Evolutionary conservation across 768 basidiomycete genomes (phyloP).

Genomic region (Pholiota conissans): DNA sequence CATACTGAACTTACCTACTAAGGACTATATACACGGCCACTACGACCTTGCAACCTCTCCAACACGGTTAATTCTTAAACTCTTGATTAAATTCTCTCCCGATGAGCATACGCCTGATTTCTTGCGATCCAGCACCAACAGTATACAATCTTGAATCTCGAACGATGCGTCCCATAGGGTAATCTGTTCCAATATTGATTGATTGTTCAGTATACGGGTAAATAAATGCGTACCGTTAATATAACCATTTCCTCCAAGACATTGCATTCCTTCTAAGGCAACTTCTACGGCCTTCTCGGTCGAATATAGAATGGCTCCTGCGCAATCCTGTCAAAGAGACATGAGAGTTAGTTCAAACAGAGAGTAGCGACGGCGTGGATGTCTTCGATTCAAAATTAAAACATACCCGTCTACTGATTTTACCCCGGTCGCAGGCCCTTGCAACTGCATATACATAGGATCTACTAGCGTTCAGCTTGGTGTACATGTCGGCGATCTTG

Average conservation of each 20-base stretch:
- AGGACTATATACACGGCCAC: not conserved
- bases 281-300: conserved; percentile 93
- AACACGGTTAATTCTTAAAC: conserved; percentile 32
- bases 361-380: not conserved
- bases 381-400: not conserved
- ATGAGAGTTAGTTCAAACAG: not conserved
- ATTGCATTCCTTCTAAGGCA: conserved; percentile 89
- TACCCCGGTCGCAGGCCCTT: conserved; percentile 79
- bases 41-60: not conserved
- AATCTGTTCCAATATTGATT: conserved; percentile 52
- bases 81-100: conserved; percentile 90
- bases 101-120: conserved; percentile 92
- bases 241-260: conserved; percentile 93
- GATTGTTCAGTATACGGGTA: not conserved
- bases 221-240: conserved; percentile 67
- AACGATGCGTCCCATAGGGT: conserved; percentile 84
- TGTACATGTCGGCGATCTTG: conserved; percentile 93
- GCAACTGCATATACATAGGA: conserved; percentile 95
- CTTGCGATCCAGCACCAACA: conserved; percentile 96
- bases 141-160: conserved; percentile 88
- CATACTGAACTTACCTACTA: not conserved
- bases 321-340: conserved; percentile 70
- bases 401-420: conserved; percentile 75
- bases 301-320: conserved; percentile 91
- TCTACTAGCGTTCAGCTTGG: conserved; percentile 84